Percentiles rank a stretch among this genome's conserved stretches.
Evolutionary conservation across 441 rosid genomes (phyloP).

Genomic region (Pelargonium cotyledonis): DNA sequence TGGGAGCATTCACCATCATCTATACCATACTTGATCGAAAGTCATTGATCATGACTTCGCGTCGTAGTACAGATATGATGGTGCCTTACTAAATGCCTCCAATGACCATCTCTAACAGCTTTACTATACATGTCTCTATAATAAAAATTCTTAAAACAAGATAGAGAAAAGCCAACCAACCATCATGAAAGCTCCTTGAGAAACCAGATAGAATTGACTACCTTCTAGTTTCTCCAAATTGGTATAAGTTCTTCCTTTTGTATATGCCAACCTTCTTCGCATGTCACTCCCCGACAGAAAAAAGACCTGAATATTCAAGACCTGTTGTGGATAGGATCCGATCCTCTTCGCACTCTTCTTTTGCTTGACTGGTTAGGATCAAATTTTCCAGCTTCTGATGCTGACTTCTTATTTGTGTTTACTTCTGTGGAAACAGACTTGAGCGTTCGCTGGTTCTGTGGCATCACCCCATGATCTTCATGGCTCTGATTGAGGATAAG

Average conservation of each 20-base stretch:
- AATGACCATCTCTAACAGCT: slow-evolving; percentile 25
- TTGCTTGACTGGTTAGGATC: slow-evolving; percentile 66
- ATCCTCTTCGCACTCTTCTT: slow-evolving; percentile 73
- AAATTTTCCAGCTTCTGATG: slow-evolving; percentile 25
- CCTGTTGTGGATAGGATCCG: slow-evolving; percentile 95
- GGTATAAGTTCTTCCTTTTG: slow-evolving; percentile 28
- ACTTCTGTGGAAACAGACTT: slow-evolving; percentile 31
- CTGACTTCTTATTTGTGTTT: slow-evolving; percentile 32
- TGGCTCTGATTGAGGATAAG: slow-evolving; percentile 27
- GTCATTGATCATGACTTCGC: slow-evolving; percentile 21
- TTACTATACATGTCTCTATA: slow-evolving; percentile 41
- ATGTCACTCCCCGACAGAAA: slow-evolving; percentile 25
- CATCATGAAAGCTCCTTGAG: slow-evolving; percentile 26
- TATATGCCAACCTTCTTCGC: slow-evolving; percentile 28
- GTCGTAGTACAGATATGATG: slow-evolving; percentile 28
- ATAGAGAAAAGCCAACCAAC: slow-evolving; percentile 30
- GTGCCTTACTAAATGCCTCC: slow-evolving; percentile 23
- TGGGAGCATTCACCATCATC: slow-evolving; percentile 20
- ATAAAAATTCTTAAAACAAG: slow-evolving; percentile 23
- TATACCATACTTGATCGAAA: slow-evolving; percentile 12
- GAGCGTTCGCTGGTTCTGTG: slow-evolving; percentile 33
- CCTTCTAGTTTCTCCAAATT: slow-evolving; percentile 29
- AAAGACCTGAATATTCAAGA: slow-evolving; percentile 30
- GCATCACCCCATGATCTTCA: slow-evolving; percentile 27
- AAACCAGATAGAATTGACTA: slow-evolving; percentile 21